Evolutionary conservation across 2,329 filamentous ascomycete species (phyloP).

Genomic region (Elsinoe perseae): DNA sequence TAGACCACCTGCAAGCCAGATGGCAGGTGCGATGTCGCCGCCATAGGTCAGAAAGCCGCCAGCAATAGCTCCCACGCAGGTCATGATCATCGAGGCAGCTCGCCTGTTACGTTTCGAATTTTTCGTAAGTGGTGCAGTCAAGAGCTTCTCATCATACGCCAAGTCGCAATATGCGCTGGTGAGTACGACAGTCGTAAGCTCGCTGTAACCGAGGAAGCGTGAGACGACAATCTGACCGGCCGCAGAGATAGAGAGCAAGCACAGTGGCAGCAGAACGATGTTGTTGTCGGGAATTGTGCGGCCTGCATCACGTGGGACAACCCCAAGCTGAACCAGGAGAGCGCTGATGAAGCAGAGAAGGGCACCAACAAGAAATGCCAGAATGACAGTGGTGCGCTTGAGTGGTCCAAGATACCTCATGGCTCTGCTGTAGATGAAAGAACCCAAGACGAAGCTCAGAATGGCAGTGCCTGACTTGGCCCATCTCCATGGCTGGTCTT

Average conservation of each 20-base stretch:
- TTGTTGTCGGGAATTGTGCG: constrained; percentile 37
- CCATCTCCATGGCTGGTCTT: constrained; percentile 50
- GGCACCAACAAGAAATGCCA: constrained; percentile 35
- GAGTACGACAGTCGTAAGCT: constrained; percentile 68
- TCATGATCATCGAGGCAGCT: constrained; percentile 42
- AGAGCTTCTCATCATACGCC: constrained; percentile 57
- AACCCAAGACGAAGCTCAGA: constrained; percentile 61
- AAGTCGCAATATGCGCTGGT: constrained; percentile 78
- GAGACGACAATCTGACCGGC: constrained; percentile 72
- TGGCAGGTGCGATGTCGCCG: constrained; percentile 40
- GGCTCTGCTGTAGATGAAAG: constrained; percentile 61
- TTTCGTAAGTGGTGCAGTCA: constrained; percentile 31
- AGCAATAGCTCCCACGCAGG: constrained; percentile 47
- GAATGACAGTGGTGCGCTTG: constrained; percentile 56
- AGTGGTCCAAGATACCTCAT: constrained; percentile 56
- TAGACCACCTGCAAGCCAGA: constrained; percentile 41
- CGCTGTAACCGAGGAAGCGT: constrained; percentile 59
- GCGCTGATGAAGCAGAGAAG: constrained; percentile 35
- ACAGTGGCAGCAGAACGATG: constrained; percentile 56
- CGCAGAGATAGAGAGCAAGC: constrained; percentile 66
- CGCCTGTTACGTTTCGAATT: constrained; percentile 50
- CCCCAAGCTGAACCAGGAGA: constrained; percentile 35
- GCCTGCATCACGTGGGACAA: constrained; percentile 29
- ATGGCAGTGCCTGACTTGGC: constrained; percentile 67
- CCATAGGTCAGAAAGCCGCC: constrained; percentile 51